Percentiles rank a stretch among this genome's conserved stretches.
Conservation (phyloP, 345 rosid genomes). For the Populus euphratica region DNA sequence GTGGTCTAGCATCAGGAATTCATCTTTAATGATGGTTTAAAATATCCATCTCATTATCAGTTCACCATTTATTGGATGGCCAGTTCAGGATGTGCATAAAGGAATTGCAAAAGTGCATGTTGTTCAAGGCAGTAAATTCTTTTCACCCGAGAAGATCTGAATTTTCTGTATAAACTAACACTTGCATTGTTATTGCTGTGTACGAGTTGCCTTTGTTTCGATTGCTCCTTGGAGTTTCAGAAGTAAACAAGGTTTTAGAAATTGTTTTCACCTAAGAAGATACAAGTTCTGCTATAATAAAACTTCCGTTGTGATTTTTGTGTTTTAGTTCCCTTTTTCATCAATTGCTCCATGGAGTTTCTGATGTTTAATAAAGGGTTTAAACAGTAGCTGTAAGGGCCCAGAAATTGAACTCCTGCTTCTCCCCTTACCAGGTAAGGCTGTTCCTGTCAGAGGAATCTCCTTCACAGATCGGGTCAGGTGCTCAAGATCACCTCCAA, state of each 20-base stretch:
- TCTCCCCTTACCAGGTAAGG: constrained; percentile 49
- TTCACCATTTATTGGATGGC: not conserved
- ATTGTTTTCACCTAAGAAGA: not conserved
- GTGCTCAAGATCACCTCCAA: constrained; percentile 88
- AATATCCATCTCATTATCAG: not conserved
- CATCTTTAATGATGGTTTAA: not conserved
- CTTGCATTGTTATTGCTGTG: not conserved
- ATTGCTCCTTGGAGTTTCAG: constrained; percentile 7
- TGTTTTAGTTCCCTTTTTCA: not conserved
- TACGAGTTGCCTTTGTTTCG: not conserved
- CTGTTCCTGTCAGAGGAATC: constrained; percentile 82
- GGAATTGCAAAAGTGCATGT: not conserved
- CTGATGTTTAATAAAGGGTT: too few species aligned
- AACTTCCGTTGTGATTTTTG: not conserved
- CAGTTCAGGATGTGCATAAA: not conserved
- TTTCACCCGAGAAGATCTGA: not conserved
- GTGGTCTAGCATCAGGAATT: not conserved
- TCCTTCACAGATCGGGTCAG: constrained; percentile 81
- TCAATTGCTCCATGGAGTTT: too few species aligned
- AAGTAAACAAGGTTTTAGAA: not conserved
- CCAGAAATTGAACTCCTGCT: not conserved
- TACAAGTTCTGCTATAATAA: not conserved
- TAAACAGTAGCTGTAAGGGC: not conserved
- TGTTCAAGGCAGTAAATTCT: not conserved
- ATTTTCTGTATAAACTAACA: not conserved